These are phyloP conservation scores for Aureobasidium musti DNA, from an alignment of 2,329 filamentous ascomycete genomes.

Conservation along the genomic window DNA sequence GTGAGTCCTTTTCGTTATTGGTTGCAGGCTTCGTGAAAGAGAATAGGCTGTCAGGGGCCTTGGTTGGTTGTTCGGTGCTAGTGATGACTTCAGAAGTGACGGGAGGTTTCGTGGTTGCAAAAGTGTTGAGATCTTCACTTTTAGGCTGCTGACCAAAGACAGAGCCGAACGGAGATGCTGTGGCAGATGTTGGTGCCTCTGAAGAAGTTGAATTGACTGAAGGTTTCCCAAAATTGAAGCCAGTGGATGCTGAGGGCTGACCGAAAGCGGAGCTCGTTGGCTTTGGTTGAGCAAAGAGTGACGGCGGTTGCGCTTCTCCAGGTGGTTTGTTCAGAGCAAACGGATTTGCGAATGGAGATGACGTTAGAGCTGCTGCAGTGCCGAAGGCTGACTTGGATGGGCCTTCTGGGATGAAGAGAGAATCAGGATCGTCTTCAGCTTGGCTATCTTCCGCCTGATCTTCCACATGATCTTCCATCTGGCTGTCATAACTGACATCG, in stretches of 20 bases:
- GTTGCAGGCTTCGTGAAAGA: neutral
- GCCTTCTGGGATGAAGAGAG: constrained; percentile 47
- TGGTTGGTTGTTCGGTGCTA: neutral
- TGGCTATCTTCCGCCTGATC: constrained; percentile 51
- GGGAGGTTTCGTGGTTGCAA: neutral
- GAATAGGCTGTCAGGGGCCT: neutral
- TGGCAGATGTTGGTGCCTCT: neutral
- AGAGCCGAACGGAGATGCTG: constrained; percentile 9
- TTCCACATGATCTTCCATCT: constrained; percentile 35
- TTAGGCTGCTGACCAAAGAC: constrained; percentile 30
- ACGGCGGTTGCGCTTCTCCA: neutral
- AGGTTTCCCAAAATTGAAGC: constrained; percentile 30
- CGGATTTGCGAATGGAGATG: constrained; percentile 2
- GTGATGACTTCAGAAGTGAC: neutral
- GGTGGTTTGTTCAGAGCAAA: neutral
- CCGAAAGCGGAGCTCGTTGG: constrained; percentile 25
- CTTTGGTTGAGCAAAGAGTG: constrained; percentile 8
- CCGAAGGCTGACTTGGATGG: neutral
- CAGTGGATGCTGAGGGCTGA: constrained; percentile 13
- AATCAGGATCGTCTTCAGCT: constrained; percentile 38
- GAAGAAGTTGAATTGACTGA: neutral
- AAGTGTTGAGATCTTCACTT: constrained; percentile 21
- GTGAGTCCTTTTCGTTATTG: neutral
- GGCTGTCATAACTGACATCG: constrained; percentile 44
- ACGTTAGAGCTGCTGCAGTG: neutral